Percentiles rank a stretch among this genome's conserved stretches.
phyloP scores from a whole-genome alignment of 164 flowering plant genomes.

The Macadamia integrifolia region DNA sequence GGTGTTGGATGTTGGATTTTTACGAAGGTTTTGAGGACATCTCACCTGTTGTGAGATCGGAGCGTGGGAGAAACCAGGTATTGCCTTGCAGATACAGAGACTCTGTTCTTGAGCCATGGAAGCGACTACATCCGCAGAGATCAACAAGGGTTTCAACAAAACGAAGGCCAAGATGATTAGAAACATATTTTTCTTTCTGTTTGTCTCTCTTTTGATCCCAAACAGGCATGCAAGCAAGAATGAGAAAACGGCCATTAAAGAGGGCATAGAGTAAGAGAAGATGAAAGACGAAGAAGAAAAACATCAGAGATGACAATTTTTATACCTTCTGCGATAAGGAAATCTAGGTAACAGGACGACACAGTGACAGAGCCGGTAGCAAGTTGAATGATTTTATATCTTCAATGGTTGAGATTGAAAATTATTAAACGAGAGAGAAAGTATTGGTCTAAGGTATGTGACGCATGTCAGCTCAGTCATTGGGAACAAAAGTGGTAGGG shows the following conservation, averaged over 20 bases:
- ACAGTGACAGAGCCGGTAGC: not conserved
- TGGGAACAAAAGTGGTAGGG: too few species aligned
- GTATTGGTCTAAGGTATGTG: too few species aligned
- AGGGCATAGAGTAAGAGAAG: not conserved
- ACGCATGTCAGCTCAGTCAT: too few species aligned
- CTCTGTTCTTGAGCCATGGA: constrained; percentile 46
- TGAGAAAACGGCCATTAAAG: constrained; percentile 1
- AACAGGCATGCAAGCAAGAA: too few species aligned
- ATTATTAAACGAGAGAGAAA: too few species aligned
- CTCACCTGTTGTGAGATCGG: too few species aligned
- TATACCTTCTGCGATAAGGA: not conserved
- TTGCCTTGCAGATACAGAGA: constrained; percentile 44
- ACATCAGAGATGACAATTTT: too few species aligned
- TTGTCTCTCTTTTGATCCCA: not conserved
- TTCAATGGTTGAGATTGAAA: too few species aligned
- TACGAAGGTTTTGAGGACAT: too few species aligned
- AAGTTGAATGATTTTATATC: too few species aligned
- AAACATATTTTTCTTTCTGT: not conserved
- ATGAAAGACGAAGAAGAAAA: not conserved
- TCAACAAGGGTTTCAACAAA: constrained; percentile 13
- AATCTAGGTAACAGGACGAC: not conserved
- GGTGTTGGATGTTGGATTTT: too few species aligned
- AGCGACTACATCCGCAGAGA: constrained; percentile 10
- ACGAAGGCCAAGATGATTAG: constrained; percentile 6
- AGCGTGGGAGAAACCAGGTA: too few species aligned